These are phyloP conservation scores for Teratosphaeriaceae sp. DNA, from an alignment of 2,329 filamentous ascomycete species.

Conservation along the genomic window DNA sequence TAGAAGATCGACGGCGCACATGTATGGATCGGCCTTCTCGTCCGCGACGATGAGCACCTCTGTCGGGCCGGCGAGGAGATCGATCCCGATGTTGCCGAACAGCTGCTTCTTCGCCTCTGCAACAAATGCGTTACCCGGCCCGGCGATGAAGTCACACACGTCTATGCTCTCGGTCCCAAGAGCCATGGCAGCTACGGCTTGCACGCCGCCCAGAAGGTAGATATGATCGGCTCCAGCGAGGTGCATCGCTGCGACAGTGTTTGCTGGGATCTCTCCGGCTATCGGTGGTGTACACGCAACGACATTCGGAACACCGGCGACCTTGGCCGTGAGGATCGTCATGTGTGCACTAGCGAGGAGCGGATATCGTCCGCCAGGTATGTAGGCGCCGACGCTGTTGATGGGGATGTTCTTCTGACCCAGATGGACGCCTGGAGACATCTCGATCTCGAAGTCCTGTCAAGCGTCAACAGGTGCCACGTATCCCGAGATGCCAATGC, in stretches of 20 bases:
- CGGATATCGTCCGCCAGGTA: conserved; percentile 48
- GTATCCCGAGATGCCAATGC: neutral
- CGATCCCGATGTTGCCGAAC: conserved; percentile 49
- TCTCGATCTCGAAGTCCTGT: conserved; percentile 47
- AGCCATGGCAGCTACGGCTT: conserved; percentile 49
- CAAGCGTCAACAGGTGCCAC: neutral
- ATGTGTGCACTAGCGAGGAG: conserved; percentile 50
- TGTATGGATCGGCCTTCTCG: conserved; percentile 20
- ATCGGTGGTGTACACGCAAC: conserved; percentile 49
- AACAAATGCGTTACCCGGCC: conserved; percentile 50
- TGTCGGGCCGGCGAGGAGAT: conserved; percentile 48
- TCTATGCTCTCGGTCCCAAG: conserved; percentile 43
- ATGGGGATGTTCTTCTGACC: conserved; percentile 48
- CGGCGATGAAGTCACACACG: conserved; percentile 48
- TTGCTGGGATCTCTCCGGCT: conserved; percentile 40
- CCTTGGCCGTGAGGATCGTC: conserved; percentile 51
- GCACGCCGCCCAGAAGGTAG: conserved; percentile 46
- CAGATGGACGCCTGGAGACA: conserved; percentile 43
- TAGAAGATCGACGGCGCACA: conserved; percentile 7
- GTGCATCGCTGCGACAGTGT: conserved; percentile 47
- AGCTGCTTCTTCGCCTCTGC: conserved; percentile 49
- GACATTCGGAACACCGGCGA: conserved; percentile 46
- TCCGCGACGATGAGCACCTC: conserved; percentile 48
- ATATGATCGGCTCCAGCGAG: conserved; percentile 47
- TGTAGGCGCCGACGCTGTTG: conserved; percentile 41